Evolutionary conservation across 2,329 filamentous ascomycete genomes (phyloP).

Genomic region (Corynespora cassiicola): DNA sequence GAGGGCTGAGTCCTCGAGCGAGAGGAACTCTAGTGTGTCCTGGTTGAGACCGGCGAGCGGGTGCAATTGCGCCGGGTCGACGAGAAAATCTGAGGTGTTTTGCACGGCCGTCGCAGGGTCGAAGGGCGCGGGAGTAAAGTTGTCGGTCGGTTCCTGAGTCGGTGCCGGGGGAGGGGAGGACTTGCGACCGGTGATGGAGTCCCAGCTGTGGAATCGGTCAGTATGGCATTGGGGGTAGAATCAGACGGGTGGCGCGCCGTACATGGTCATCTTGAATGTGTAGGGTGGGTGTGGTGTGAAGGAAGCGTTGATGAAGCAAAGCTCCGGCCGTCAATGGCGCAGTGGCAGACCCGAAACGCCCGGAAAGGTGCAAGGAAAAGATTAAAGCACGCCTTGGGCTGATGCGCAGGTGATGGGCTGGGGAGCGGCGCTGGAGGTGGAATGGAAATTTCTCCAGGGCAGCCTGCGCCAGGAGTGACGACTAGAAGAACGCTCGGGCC

Average conservation of each 20-base stretch:
- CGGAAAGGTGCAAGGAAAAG: slow-evolving; percentile 18
- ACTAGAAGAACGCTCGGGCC: slow-evolving; percentile 26
- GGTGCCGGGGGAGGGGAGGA: slow-evolving; percentile 49
- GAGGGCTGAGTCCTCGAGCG: slow-evolving; percentile 88
- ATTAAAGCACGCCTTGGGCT: slow-evolving; percentile 13
- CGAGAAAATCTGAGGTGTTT: slow-evolving; percentile 87
- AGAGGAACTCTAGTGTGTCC: slow-evolving; percentile 92
- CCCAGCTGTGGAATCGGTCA: slow-evolving; percentile 47
- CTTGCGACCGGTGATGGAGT: slow-evolving; percentile 67
- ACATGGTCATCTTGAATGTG: slow-evolving; percentile 45
- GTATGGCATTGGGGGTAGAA: background rate
- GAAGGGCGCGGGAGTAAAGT: slow-evolving; percentile 66
- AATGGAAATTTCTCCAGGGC: slow-evolving; percentile 44
- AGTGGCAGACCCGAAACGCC: slow-evolving; percentile 25
- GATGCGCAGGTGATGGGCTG: slow-evolving; percentile 37
- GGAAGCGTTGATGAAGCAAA: slow-evolving; percentile 10
- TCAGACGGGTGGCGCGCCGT: slow-evolving; percentile 12
- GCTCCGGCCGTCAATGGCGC: slow-evolving; percentile 25
- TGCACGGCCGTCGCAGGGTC: slow-evolving; percentile 73
- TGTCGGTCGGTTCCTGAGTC: slow-evolving; percentile 53
- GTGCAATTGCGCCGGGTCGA: slow-evolving; percentile 88
- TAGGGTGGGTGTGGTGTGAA: slow-evolving; percentile 18
- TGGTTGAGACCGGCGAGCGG: slow-evolving; percentile 92
- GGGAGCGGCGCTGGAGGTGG: slow-evolving; percentile 22
- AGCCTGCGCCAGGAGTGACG: slow-evolving; percentile 34